Base-by-base conservation (phyloP, 2,329 filamentous ascomycete species). In the Fusarium robinianum region DNA sequence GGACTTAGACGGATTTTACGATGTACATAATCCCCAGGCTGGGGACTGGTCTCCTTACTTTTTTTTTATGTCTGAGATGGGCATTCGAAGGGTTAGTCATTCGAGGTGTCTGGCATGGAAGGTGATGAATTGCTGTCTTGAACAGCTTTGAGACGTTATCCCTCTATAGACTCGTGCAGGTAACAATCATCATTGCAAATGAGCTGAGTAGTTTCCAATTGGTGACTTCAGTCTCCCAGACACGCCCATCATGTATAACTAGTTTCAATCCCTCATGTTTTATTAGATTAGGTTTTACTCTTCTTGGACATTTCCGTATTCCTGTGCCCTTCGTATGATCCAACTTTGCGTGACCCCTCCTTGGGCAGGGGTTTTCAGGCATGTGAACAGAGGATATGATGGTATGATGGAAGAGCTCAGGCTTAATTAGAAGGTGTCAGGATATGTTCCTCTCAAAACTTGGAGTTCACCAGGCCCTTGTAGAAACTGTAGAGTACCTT, bases 1-100 rank as follows among this genome's bases (percentile, higher is more conserved):
- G 84, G 64, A 74, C 80, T 53, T 82, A 75, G 49, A 31, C 15
- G 26, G 21, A 26, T 29, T 30, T 49, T 32, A 44, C 41, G 47
- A 26, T 61, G 57, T 63, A 62, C 51, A 63, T 61, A 63, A 50
- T 56, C 41, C 34, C 16, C 41, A 40, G 36, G 45, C 33, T 37
- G 40, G 49, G 47, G 52, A 46, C 54, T 43, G 41, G 37, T 56
- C 39, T 57, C 55, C 57, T 60, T 39, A 25, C 31, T 40, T 49
- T 40, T 53, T 39, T 52, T 33, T 32, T 29, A 33, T 22, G 29
- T 40, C 7, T 25, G 25, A 52, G 43, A 38, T 24, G 51, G 51
- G 51, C 58, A 56, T 64, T 60, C 52, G 46, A 61, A 44, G 49
- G 52, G 49, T 50, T 53, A 40, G 32, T 60, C 45, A 46, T 55